These are phyloP conservation scores for Pseudogymnoascus sp. DNA, from an alignment of 2,329 filamentous ascomycete genomes.

Conservation along the genomic window DNA sequence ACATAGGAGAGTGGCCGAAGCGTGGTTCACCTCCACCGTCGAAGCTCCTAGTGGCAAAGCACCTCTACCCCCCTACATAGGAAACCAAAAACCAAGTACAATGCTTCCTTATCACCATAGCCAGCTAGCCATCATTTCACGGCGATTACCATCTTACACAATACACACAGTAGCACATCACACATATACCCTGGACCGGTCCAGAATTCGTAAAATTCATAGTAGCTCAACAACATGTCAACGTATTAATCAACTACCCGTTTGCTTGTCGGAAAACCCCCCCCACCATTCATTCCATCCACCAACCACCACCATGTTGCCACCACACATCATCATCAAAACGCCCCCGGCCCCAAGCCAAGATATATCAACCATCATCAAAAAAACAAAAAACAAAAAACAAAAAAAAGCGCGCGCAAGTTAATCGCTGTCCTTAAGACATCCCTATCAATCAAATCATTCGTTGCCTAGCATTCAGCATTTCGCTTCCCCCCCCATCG, in stretches of 20 bases:
- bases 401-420: neutral
- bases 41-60: too few relatives aligned
- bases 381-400: neutral
- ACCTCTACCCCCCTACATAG: too few relatives aligned
- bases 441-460: neutral
- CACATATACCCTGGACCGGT: neutral
- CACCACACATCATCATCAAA: neutral
- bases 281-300: too few relatives aligned
- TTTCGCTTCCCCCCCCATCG: neutral
- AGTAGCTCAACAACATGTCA: neutral
- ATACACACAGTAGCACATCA: neutral
- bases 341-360: neutral
- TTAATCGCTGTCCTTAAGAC: neutral
- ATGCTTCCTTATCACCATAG: too few relatives aligned
- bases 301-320: neutral
- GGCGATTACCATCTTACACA: neutral
- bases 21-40: too few relatives aligned
- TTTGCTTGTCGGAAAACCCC: neutral
- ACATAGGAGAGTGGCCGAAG: too few relatives aligned
- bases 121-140: neutral
- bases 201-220: neutral
- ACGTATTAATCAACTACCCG: neutral
- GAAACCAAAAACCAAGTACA: too few relatives aligned
- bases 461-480: neutral
- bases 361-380: neutral